phyloP scores from a whole-genome alignment of 768 basidiomycete species.

The Kwoniella mangroviensis region DNA sequence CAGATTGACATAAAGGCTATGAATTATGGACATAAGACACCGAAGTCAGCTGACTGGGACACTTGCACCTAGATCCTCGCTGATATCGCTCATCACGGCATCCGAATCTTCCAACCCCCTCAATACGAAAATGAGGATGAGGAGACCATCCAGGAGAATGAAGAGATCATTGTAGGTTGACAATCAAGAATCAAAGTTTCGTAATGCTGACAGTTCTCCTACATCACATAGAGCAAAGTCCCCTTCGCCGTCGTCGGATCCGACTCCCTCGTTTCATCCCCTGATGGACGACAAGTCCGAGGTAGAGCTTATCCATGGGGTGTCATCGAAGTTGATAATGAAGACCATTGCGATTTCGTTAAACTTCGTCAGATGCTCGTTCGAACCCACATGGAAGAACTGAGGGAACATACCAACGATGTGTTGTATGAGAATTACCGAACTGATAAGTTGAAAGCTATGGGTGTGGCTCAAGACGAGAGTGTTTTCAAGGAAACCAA shows the following conservation, averaged over 20 bases:
- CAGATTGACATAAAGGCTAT: not conserved
- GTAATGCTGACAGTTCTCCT: not conserved
- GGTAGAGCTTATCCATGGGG: constrained; percentile 98
- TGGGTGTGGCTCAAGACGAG: constrained; percentile 98
- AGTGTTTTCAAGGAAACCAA: constrained; percentile 99
- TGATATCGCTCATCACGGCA: constrained; percentile 93
- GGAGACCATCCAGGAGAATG: constrained; percentile 94
- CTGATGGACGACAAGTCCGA: constrained; percentile 89
- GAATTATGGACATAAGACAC: not conserved
- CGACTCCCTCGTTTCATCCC: constrained; percentile 75
- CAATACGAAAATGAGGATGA: constrained; percentile 98
- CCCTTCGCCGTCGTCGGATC: constrained; percentile 99
- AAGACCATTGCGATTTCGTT: constrained; percentile 98
- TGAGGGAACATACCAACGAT: constrained; percentile 94
- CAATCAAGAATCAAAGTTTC: not conserved
- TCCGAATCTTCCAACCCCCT: constrained; percentile 97
- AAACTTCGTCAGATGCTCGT: constrained; percentile 99
- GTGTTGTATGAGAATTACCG: constrained; percentile 98
- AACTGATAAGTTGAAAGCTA: constrained; percentile 90
- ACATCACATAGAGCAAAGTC: constrained; percentile 72
- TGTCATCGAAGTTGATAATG: constrained; percentile 98
- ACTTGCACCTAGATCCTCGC: constrained; percentile 70
- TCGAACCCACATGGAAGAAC: constrained; percentile 98
- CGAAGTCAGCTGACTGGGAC: not conserved
- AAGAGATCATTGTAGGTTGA: constrained; percentile 72